Percentiles rank a stretch among this genome's conserved stretches.
Evolutionary conservation across 257 asterid species (phyloP).

Genomic region (Nicotiana obtusifolia): DNA sequence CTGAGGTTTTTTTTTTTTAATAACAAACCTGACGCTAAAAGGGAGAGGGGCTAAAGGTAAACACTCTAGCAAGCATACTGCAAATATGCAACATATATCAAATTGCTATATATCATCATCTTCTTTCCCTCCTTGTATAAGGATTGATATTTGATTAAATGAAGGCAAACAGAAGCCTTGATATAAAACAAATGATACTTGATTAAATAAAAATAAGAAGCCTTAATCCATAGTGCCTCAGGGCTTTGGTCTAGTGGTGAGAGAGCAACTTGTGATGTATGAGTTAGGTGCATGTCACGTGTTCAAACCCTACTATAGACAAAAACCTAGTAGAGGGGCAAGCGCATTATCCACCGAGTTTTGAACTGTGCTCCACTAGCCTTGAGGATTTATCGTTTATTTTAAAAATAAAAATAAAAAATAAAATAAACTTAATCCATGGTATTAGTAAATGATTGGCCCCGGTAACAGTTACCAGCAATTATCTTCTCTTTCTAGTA

Average conservation of each 20-base stretch:
- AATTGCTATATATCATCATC: background rate
- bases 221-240: too few relatives aligned
- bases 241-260: too few relatives aligned
- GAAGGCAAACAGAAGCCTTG: background rate
- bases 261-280: too few relatives aligned
- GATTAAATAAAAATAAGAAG: background rate
- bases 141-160: background rate
- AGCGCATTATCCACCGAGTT: too few relatives aligned
- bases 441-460: background rate
- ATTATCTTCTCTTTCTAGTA: constrained; percentile 2
- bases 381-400: too few relatives aligned
- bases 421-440: background rate
- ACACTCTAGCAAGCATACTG: background rate
- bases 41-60: background rate
- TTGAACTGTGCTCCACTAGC: too few relatives aligned
- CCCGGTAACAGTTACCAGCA: background rate
- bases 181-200: background rate
- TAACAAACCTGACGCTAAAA: background rate
- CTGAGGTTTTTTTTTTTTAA: too few relatives aligned
- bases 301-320: too few relatives aligned
- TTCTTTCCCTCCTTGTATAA: background rate
- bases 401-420: too few relatives aligned
- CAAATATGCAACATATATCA: background rate
- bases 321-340: too few relatives aligned
- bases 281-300: too few relatives aligned